These are phyloP conservation scores for Cladophialophora psammophila DNA, from an alignment of 2,329 filamentous ascomycete genomes.

Conservation along the genomic window DNA sequence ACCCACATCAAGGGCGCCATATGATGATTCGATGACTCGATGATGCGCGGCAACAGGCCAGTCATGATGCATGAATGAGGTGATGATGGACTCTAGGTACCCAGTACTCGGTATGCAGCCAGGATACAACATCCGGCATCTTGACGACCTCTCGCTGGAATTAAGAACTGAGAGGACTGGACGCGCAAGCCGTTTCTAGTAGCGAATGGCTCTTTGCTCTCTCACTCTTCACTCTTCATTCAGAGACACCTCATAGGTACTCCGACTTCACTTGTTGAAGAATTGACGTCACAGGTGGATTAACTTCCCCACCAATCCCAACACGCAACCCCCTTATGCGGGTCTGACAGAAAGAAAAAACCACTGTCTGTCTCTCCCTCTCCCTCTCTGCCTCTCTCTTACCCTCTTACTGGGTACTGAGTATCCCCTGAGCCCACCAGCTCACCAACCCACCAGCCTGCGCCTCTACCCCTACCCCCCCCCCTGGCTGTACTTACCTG, in stretches of 20 bases:
- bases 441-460: too few species aligned
- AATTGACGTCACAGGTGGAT: conserved; percentile 2
- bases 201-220: not conserved
- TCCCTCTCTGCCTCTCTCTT: not conserved
- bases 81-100: not conserved
- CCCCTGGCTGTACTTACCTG: too few species aligned
- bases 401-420: too few species aligned
- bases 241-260: too few species aligned
- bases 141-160: not conserved
- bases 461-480: too few species aligned
- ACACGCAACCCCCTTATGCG: conserved; percentile 2
- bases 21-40: conserved; percentile 3
- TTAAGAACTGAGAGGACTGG: not conserved
- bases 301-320: not conserved
- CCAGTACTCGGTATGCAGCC: not conserved
- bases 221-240: not conserved
- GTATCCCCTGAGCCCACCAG: too few species aligned
- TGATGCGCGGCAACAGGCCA: not conserved
- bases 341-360: not conserved
- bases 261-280: not conserved
- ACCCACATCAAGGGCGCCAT: not conserved
- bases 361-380: too few species aligned
- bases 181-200: not conserved
- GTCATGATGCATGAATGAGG: not conserved
- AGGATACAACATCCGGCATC: not conserved